Conservation (phyloP, 768 basidiomycete genomes). For the Antrodiella citrinella region DNA sequence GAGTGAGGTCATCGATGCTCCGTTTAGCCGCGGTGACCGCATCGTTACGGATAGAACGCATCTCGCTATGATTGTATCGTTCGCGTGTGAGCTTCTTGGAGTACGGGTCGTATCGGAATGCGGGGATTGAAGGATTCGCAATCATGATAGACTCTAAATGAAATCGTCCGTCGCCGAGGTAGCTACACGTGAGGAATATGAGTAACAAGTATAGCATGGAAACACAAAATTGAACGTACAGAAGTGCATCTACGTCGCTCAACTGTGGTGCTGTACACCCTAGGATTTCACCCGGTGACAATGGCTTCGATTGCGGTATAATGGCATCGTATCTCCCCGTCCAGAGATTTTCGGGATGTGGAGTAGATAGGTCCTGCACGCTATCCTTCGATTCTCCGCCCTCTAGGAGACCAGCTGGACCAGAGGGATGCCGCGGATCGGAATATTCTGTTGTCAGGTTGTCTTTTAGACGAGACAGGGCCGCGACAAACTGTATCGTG, state of each 20-base stretch:
- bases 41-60: constrained; percentile 65
- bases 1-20: constrained; percentile 36
- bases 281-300: constrained; percentile 94
- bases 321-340: constrained; percentile 61
- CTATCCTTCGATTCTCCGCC: constrained; percentile 8
- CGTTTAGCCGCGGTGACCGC: constrained; percentile 70
- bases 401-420: not conserved
- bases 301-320: constrained; percentile 83
- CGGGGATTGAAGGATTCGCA: constrained; percentile 90
- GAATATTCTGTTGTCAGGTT: constrained; percentile 47
- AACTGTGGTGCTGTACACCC: constrained; percentile 93
- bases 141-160: constrained; percentile 99
- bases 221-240: constrained; percentile 44
- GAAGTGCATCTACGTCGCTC: constrained; percentile 74
- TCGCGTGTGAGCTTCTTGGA: constrained; percentile 95
- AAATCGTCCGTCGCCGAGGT: constrained; percentile 96
- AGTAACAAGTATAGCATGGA: not conserved
- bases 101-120: constrained; percentile 98
- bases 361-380: not conserved
- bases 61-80: constrained; percentile 81
- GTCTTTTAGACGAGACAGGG: constrained; percentile 80
- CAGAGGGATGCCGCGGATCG: constrained; percentile 4
- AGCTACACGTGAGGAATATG: constrained; percentile 40
- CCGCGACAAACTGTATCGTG: constrained; percentile 95
- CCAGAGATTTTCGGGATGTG: constrained; percentile 29